These are phyloP conservation scores for Nakazawaea ernobii DNA, from an alignment of 805 yeast genomes.

Conservation along the genomic window DNA sequence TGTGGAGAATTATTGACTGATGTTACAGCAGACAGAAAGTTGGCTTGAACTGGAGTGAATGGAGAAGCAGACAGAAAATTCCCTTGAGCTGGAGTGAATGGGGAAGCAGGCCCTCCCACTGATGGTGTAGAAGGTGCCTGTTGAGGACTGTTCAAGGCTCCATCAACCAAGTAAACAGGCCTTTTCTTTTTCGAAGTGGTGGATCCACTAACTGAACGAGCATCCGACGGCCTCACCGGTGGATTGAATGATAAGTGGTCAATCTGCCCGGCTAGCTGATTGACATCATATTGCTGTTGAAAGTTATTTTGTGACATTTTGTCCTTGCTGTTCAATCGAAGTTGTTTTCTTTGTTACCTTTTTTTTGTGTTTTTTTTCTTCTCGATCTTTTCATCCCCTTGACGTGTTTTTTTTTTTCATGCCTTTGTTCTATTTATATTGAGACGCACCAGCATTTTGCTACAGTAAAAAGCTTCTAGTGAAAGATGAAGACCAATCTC, in stretches of 20 bases:
- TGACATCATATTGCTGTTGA: background rate
- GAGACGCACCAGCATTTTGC: too few species aligned
- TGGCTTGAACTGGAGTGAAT: background rate
- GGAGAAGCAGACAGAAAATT: too few species aligned
- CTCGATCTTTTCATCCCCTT: background rate
- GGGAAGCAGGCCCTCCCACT: background rate
- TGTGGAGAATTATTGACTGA: background rate
- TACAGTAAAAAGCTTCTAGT: too few species aligned
- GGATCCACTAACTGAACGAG: background rate
- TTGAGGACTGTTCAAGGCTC: background rate
- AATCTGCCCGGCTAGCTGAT: constrained; percentile 1
- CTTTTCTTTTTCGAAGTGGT: constrained; percentile 4
- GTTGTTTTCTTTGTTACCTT: too few species aligned
- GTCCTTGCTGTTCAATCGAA: too few species aligned
- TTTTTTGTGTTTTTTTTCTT: background rate
- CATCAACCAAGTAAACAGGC: constrained; percentile 11
- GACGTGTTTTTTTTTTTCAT: constrained; percentile 5
- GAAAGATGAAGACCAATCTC: too few species aligned
- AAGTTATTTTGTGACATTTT: background rate
- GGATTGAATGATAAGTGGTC: background rate
- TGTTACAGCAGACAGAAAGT: background rate
- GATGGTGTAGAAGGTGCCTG: constrained; percentile 2
- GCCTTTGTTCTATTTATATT: too few species aligned
- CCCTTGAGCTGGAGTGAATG: background rate
- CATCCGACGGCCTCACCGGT: background rate